Percentiles rank a stretch among this genome's conserved stretches.
These are phyloP conservation scores for Podospora anserina DNA, from an alignment of 495 filamentous ascomycete species.

Conservation along the genomic window DNA sequence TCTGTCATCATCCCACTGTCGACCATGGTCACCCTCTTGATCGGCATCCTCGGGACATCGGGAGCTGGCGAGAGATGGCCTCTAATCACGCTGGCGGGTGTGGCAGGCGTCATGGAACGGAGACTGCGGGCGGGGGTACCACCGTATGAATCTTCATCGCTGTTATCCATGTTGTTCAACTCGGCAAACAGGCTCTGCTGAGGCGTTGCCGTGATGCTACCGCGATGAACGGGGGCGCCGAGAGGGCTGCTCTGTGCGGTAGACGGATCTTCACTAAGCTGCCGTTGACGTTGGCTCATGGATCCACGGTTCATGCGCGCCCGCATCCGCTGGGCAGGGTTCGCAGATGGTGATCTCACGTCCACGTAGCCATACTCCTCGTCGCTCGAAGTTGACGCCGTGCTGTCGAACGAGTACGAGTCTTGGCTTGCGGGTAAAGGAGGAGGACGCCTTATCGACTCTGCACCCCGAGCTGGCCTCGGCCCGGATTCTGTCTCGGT, in stretches of 20 bases:
- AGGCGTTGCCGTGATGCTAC: slow-evolving; percentile 42
- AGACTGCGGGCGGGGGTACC: slow-evolving; percentile 43
- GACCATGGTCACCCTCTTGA: slow-evolving; percentile 55
- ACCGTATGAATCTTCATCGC: slow-evolving; percentile 56
- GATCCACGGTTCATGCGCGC: slow-evolving; percentile 64
- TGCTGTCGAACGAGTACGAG: slow-evolving; percentile 74
- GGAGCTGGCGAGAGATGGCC: slow-evolving; percentile 49
- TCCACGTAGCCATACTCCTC: slow-evolving; percentile 55
- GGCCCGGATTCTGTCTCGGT: slow-evolving; percentile 86
- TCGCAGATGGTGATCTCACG: slow-evolving; percentile 58
- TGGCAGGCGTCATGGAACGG: slow-evolving; percentile 40
- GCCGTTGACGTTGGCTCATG: slow-evolving; percentile 56
- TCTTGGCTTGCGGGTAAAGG: slow-evolving; percentile 39
- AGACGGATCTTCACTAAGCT: slow-evolving; percentile 61
- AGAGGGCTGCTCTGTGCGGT: slow-evolving; percentile 48
- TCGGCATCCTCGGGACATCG: slow-evolving; percentile 52
- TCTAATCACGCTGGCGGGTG: slow-evolving; percentile 34
- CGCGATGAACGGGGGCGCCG: slow-evolving; percentile 48
- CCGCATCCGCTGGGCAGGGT: slow-evolving; percentile 64
- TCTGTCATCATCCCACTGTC: slow-evolving; percentile 91
- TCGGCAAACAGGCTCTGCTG: slow-evolving; percentile 85
- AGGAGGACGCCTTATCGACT: slow-evolving; percentile 38
- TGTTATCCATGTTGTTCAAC: slow-evolving; percentile 69
- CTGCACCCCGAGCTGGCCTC: slow-evolving; percentile 45
- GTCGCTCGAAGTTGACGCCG: slow-evolving; percentile 82